Conservation (phyloP, 1,284 basidiomycete genomes). For the Papiliotrema nemorosa region DNA sequence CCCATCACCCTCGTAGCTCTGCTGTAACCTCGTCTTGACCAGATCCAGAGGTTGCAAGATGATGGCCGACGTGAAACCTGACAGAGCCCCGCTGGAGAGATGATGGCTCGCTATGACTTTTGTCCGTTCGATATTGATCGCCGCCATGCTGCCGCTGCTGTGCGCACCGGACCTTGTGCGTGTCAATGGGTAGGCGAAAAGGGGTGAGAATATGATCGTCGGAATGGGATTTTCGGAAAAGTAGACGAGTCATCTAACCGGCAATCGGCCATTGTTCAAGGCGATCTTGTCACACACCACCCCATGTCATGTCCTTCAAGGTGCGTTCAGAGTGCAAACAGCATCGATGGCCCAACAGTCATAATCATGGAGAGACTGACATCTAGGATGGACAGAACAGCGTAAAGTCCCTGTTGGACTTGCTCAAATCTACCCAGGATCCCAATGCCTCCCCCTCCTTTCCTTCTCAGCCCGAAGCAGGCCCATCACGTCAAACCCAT, state of each 20-base stretch:
- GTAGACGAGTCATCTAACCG: no score
- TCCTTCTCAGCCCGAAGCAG: slow-evolving; percentile 1
- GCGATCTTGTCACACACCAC: no score
- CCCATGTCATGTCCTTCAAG: not conserved
- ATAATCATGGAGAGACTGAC: not conserved
- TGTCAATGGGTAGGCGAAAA: no score
- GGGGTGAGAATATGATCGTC: no score
- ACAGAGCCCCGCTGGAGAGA: slow-evolving; percentile 45
- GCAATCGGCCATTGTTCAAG: no score
- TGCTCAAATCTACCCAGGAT: slow-evolving; percentile 36
- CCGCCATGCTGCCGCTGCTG: not conserved
- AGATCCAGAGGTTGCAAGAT: slow-evolving; percentile 61
- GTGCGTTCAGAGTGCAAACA: not conserved
- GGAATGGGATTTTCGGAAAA: no score
- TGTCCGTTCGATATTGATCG: slow-evolving; percentile 5
- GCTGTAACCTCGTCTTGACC: slow-evolving; percentile 81
- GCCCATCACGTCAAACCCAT: not conserved
- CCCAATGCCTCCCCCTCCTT: not conserved
- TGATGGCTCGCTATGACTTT: slow-evolving; percentile 39
- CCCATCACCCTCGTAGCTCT: slow-evolving; percentile 47
- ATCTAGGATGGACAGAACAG: slow-evolving; percentile 18
- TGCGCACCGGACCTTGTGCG: no score
- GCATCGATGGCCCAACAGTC: no score
- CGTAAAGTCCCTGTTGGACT: slow-evolving; percentile 36
- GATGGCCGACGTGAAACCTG: slow-evolving; percentile 46